Evolutionary conservation across 768 basidiomycete species (phyloP).

Genomic region (Melanogaster broomeanus): DNA sequence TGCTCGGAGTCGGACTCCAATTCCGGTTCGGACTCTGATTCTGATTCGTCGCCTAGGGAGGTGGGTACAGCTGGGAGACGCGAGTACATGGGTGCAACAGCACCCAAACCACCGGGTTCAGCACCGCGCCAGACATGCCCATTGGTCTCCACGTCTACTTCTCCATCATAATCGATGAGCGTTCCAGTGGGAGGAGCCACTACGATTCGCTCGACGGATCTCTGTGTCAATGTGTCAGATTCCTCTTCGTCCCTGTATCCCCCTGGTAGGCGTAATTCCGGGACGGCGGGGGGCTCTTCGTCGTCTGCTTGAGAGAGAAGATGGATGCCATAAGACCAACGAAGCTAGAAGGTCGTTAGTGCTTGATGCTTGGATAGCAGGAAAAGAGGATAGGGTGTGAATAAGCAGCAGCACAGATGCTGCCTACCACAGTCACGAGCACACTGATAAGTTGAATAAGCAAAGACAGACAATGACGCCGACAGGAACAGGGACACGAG

Average conservation of each 20-base stretch:
- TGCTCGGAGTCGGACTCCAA: too few relatives aligned
- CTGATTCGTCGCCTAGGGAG: conserved; percentile 25
- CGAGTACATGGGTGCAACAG: not conserved
- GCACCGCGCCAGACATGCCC: too few relatives aligned
- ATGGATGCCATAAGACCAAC: conserved; percentile 93
- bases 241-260: conserved; percentile 13
- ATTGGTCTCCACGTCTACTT: not conserved
- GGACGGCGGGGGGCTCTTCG: not conserved
- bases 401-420: too few relatives aligned
- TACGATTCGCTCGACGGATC: not conserved
- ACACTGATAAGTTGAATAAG: too few relatives aligned
- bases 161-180: conserved; percentile 12
- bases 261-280: not conserved
- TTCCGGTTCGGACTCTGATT: conserved; percentile 15
- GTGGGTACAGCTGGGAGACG: conserved; percentile 24
- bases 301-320: conserved; percentile 59
- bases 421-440: too few relatives aligned
- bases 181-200: not conserved
- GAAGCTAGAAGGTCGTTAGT: conserved; percentile 49
- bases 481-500: too few relatives aligned
- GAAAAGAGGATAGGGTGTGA: not conserved
- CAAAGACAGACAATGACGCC: too few relatives aligned
- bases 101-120: too few relatives aligned
- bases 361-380: too few relatives aligned
- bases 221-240: not conserved